Base-by-base conservation (phyloP, 2,329 filamentous ascomycete genomes). In the Emericellopsis cladophorae region DNA sequence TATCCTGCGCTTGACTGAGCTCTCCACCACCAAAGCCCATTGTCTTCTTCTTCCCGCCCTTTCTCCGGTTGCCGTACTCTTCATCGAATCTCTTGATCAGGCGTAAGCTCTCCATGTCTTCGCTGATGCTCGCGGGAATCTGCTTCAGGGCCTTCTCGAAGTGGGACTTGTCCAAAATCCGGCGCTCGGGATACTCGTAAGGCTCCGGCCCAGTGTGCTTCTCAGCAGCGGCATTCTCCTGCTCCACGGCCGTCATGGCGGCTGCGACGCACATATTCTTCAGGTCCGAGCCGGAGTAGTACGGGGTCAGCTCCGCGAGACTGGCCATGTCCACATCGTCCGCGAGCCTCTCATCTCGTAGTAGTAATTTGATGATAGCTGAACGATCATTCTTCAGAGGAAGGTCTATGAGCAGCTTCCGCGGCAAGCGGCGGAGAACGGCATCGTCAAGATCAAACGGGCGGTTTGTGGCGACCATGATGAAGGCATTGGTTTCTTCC, bases 401-500 rank as follows among this genome's bases (percentile, higher is more conserved):
- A 6, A 89, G 65, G 53, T 89, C 84, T 33, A 89, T 74, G 0
- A 89, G 68, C 31, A 90, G 65, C 34, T 82, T 74, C 41, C 84
- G 69, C 2, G 84, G 84, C 18, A 89, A 64, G 11, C 84, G 73
- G n/a, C 85, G 72, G 36, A 92, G 70, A 9, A 92, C 83, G 9
- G 85, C 85, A 51, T 92, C 85, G 52, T 98, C 92, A 1, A 98
- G 75, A 54, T 96, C 92, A 53, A 94, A 95, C 0, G 92, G 92
- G 9, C 90, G 74, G 59, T 98, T 96, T 8, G 89, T 96, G 23
- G 92, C 90, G 0, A 96, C 88, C 88, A 98, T 95, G 59, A 98
- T 90, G 58, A 98, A 96, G 3, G 90, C 87, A 15, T 83, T 84
- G 37, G 79, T 74, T 50, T 84, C 83, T 41, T 68, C 68, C 68